These are phyloP conservation scores for Stylosanthes scabra DNA, from an alignment of 331 rosid genomes.

Conservation along the genomic window DNA sequence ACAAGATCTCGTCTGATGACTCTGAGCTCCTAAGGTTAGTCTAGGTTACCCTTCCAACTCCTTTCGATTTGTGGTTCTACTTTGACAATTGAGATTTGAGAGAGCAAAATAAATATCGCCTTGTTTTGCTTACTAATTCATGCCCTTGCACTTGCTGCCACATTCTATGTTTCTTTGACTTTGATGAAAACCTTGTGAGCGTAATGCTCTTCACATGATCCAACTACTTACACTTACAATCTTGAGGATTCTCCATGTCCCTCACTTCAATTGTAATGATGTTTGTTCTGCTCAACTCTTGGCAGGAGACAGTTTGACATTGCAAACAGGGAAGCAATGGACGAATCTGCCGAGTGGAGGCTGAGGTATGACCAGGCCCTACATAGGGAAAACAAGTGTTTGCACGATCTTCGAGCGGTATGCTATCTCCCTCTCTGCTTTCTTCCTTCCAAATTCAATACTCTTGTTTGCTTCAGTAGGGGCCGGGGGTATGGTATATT, in stretches of 20 bases:
- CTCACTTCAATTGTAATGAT: too few species aligned
- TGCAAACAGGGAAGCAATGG: conserved; percentile 89
- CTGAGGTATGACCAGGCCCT: conserved; percentile 66
- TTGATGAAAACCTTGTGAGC: too few species aligned
- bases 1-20: conserved; percentile 62
- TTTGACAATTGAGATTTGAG: background rate
- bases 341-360: conserved; percentile 99
- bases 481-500: too few species aligned
- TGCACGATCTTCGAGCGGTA: conserved; percentile 68
- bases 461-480: conserved; percentile 19
- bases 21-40: conserved; percentile 73
- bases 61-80: background rate
- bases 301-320: conserved; percentile 83
- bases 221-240: too few species aligned
- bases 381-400: conserved; percentile 56
- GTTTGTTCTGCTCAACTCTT: too few species aligned
- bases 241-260: too few species aligned
- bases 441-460: too few species aligned
- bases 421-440: conserved; percentile 4
- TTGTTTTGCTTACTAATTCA: background rate
- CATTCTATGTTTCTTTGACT: too few species aligned
- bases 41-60: background rate
- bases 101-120: background rate
- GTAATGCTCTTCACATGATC: too few species aligned
- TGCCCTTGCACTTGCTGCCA: background rate